Base-by-base conservation (phyloP, 2,329 filamentous ascomycete genomes). In the Raffaelea ambrosiae region DNA sequence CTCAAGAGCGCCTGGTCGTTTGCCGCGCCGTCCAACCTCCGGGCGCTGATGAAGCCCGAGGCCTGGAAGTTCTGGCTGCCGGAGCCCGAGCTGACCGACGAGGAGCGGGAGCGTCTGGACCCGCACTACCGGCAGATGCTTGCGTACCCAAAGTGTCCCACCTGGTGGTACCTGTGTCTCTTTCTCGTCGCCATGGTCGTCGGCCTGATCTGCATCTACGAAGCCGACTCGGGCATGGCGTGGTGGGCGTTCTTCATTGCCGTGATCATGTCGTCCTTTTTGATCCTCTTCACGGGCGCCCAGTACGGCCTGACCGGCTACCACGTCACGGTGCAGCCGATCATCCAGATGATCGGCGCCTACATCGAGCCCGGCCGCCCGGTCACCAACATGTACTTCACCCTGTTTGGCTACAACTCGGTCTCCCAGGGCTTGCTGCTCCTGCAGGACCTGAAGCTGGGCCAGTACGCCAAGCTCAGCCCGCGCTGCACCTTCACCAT, bases 321-420 rank as follows among this genome's bases (percentile, higher is more conserved):
- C 53, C 58, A 66, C 21, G 66, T 67, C 42, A 63, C 61, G 21
- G 20, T n/a, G 20, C 9, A 10, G n/a, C 23, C 43, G 29, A 19
- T 19, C 50, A 55, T 65, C 21, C 63, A 70, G 31, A 51, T 53
- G 26, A 46, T 63, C 42, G 72, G 65, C 3, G 73, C 70, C 19
- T 70, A 73, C 31, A 59, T 76, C 48, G 63, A 67, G 45, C 71
- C 65, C 0, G 59, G 63, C 2, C 59, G 57, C 33, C 67, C 62
- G 2, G 53, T 71, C 4, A 48, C 66, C n/a, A 70, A 71, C 49
- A 65, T 72, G 60, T 70, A 69, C 54, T 72, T 72, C 56, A 65
- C 61, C 20, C 58, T 61, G 14, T 66, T 61, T 42, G 61, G 62
- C 3, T 60, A 53, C 53, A 64, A 65, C 48, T 55, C 54, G 5